Conservation (phyloP, 495 filamentous ascomycete genomes). For the Neurospora sublineolata region DNA sequence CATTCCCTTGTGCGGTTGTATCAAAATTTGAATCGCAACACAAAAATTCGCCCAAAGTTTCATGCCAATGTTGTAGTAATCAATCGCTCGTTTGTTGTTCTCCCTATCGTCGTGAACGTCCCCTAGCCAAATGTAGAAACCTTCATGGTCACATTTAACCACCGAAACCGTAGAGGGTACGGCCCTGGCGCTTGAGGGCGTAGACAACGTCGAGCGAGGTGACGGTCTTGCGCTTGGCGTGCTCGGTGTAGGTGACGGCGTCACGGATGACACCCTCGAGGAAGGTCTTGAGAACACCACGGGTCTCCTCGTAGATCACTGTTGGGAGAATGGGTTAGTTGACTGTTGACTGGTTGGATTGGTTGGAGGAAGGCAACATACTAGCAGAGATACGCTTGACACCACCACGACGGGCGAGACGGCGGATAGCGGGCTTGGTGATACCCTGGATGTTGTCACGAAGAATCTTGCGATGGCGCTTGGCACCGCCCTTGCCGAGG, state of each 20-base stretch:
- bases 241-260: conserved; percentile 94
- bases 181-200: conserved; percentile 87
- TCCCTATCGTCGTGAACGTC: neutral
- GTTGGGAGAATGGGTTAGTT: conserved; percentile 34
- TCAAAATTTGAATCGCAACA: neutral
- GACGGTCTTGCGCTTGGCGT: conserved; percentile 97
- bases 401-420: conserved; percentile 98
- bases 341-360: conserved; percentile 52
- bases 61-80: neutral
- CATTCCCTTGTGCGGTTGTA: neutral
- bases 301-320: conserved; percentile 99
- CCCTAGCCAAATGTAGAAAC: neutral
- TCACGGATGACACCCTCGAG: conserved; percentile 99
- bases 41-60: neutral
- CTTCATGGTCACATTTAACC: conserved; percentile 44
- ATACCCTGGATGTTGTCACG: conserved; percentile 99
- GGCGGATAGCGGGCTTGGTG: conserved; percentile 99
- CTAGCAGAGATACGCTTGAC: conserved; percentile 99
- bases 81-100: neutral
- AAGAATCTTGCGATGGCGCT: conserved; percentile 98
- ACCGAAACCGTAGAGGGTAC: conserved; percentile 97
- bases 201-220: conserved; percentile 93
- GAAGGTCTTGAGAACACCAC: conserved; percentile 99
- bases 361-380: conserved; percentile 33
- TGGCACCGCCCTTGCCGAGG: conserved; percentile 78